Evolutionary conservation across 108 stramenopile species (phyloP).

Genomic region (Pseudonitzschia pungens): DNA sequence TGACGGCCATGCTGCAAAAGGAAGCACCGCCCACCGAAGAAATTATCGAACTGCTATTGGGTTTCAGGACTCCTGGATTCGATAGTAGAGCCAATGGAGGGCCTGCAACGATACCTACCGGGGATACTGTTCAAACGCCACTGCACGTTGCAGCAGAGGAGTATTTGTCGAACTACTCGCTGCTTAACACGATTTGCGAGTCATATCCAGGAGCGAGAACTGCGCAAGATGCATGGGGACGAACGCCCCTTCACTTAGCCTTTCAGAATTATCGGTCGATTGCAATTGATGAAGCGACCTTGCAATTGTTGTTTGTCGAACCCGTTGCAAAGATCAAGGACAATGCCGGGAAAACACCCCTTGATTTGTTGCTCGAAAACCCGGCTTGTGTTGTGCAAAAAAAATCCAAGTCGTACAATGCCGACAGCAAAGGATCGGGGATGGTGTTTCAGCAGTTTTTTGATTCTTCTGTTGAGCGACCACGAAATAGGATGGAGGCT

Average conservation of each 20-base stretch:
- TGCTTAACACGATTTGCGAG: slow-evolving; percentile 33
- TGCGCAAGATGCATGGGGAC: slow-evolving; percentile 43
- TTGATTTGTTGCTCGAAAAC: slow-evolving; percentile 38
- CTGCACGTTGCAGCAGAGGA: slow-evolving; percentile 55
- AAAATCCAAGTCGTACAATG: not conserved
- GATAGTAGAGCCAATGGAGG: slow-evolving; percentile 7
- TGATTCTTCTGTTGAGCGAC: slow-evolving; percentile 27
- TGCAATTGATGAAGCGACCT: slow-evolving; percentile 24
- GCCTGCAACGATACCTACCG: slow-evolving; percentile 37
- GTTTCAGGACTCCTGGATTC: slow-evolving; percentile 35
- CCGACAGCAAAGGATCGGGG: slow-evolving; percentile 8
- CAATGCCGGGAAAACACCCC: slow-evolving; percentile 33
- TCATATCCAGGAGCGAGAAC: slow-evolving; percentile 44
- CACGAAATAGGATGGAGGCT: slow-evolving; percentile 16
- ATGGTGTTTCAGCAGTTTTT: slow-evolving; percentile 34
- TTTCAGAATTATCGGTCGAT: slow-evolving; percentile 33
- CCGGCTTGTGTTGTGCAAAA: slow-evolving; percentile 17
- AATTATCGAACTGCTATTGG: slow-evolving; percentile 38
- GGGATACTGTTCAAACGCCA: slow-evolving; percentile 34
- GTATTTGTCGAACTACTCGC: slow-evolving; percentile 19
- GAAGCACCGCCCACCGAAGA: slow-evolving; percentile 28
- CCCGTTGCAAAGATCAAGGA: slow-evolving; percentile 32
- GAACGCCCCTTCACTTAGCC: slow-evolving; percentile 50
- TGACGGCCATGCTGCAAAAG: slow-evolving; percentile 32
- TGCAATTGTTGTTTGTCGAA: slow-evolving; percentile 33